Evolutionary conservation across 805 yeast genomes (phyloP), one percentile per base, ranked within the genome.

Genomic region (Cyberlindnera euphorbiiphila): DNA sequence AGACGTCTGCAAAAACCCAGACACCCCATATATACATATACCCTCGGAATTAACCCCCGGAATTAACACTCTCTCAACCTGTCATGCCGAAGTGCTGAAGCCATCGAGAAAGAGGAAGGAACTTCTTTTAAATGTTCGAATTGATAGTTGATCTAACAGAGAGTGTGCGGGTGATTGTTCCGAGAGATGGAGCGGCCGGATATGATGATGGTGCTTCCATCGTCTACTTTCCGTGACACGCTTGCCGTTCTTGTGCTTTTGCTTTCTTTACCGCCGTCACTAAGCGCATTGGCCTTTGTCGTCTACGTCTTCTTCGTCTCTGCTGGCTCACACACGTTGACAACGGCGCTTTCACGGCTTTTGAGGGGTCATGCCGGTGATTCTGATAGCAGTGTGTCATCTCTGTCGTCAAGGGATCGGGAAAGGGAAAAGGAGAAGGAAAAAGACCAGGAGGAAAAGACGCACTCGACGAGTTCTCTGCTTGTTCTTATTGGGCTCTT

Each of bases 241-340:
- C 34, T 51, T 5, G 54, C 60, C 3, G 29, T 55, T 4, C 40
- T 53, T 6, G 39, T 47, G 10, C 31, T 55, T 6, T 44, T 55
- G 2, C 34, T 55, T 7, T 44, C 53, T 13, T 19, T 52, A 10
- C 60, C 60, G 9, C 51, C 54, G 12, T 32, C 40, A 3, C 28
- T 53, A 7, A 46, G 56, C n/a, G 36, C 35, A 2, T 12, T 45
- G 24, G 42, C 50, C 4, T 34, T 53, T 17, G 36, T 29, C 21
- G n/a, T 32, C 28, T 34, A 41, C 28, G 42, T 33, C 39, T 20
- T 41, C 42, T 21, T 34, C 24, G 27, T 35, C 13, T 31, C 42
- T 14, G 19, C 20, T 5, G 43, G 43, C 12, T 14, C 39, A 1
- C 39, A 36, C 18, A 22, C 34, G 11, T 22, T 30, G 27, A 26